Base-by-base conservation (phyloP, 1,139 yeast species). In the Kluyveromyces marxianus region DNA sequence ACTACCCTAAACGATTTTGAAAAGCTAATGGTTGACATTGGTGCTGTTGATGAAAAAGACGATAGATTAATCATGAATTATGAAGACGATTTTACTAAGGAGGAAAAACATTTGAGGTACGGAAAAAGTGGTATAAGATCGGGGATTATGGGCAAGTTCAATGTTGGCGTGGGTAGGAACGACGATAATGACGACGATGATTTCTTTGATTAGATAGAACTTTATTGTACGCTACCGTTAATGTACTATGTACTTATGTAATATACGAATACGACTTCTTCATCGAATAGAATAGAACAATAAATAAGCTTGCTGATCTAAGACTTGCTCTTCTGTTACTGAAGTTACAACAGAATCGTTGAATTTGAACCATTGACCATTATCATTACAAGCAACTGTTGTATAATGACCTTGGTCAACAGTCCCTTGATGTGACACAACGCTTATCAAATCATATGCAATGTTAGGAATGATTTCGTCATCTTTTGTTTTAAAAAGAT, bases 351-450 rank as follows among this genome's bases (percentile, higher is more conserved):
- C 79, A 27, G 94, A 81, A 66, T 92, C 98, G 62, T 92, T 96
- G 63, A 89, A 90, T 62, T 79, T 82, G 60, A 83, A 83, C 98
- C 98, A 92, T 58, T 75, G 62, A 8, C 90, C 89, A 40, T 77
- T 75, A 24, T 78, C 71, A 52, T 75, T 78, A 61, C 89, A 90
- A 51, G 86, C 75, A 56, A 83, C 76, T 25, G 94, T 85, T 21
- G 90, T 76, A 62, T 92, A 92, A 66, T 92, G 98, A 8, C 98
- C 98, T 1, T 97, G 92, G 60, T 88, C 87, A 4, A 90, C 94
- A 27, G 92, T 81, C 1, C 98, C 98, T 40, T 81, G 81, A 63
- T 92, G 98, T 57, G 90, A 81, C 7, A 92, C 83, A 36, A 89
- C 78, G 1, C 94, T 96, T 66, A 82, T 87, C 40, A 92, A 71